These are phyloP conservation scores for Dothistroma pini DNA, from an alignment of 2,329 filamentous ascomycete species.

Conservation along the genomic window DNA sequence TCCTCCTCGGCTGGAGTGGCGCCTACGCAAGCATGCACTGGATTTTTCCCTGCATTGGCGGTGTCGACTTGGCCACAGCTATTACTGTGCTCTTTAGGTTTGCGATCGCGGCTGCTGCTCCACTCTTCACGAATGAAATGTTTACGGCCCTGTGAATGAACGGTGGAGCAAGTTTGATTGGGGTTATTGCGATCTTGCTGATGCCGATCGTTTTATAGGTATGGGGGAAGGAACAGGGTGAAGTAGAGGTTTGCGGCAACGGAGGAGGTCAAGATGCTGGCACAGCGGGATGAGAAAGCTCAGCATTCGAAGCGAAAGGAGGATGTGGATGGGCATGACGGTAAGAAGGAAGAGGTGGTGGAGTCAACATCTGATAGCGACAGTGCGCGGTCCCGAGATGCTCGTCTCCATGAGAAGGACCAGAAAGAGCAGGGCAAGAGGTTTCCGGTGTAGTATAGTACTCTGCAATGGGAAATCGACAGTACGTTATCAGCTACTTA, in stretches of 20 bases:
- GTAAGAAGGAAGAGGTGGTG: conserved; percentile 13
- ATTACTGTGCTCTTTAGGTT: conserved; percentile 46
- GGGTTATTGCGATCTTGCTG: conserved; percentile 41
- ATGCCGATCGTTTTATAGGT: conserved; percentile 22
- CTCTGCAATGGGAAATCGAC: too few species aligned
- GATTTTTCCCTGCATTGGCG: conserved; percentile 47
- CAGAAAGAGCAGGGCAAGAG: conserved; percentile 8
- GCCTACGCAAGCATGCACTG: conserved; percentile 45
- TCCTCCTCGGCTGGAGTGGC: conserved; percentile 36
- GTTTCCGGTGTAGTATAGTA: not conserved
- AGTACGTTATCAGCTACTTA: too few species aligned
- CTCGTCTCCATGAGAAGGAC: conserved; percentile 4
- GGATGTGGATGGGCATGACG: not conserved
- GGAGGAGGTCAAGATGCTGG: not conserved
- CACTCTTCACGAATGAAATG: conserved; percentile 34
- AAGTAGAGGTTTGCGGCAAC: conserved; percentile 12
- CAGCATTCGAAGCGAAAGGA: not conserved
- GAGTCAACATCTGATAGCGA: conserved; percentile 7
- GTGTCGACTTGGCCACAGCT: conserved; percentile 40
- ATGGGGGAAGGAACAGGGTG: conserved; percentile 10
- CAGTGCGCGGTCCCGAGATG: not conserved
- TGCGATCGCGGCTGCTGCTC: conserved; percentile 32
- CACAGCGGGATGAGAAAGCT: not conserved
- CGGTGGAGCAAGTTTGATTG: conserved; percentile 42
- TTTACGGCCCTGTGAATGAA: conserved; percentile 33